Conservation (phyloP, 768 basidiomycete species). For the Termitomyces sp. region DNA sequence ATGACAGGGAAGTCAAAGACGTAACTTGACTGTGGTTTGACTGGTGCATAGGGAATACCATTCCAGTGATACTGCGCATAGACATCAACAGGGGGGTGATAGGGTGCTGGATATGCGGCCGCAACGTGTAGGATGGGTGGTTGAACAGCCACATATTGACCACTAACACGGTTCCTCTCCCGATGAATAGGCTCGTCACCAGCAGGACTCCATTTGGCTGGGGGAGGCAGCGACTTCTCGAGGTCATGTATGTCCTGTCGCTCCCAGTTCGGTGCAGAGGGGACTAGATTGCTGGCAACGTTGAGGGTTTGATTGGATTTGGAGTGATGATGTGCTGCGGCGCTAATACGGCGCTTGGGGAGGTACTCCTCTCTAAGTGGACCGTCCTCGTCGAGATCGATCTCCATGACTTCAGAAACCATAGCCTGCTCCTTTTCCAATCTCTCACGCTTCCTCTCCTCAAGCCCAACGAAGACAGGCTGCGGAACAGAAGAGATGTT, state of each 20-base stretch:
- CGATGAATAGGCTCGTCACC: conserved; percentile 74
- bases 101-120: conserved; percentile 32
- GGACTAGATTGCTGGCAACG: conserved; percentile 6
- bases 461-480: conserved; percentile 71
- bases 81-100: conserved; percentile 30
- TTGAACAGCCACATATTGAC: conserved; percentile 65
- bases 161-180: conserved; percentile 45
- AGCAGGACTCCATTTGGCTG: conserved; percentile 78
- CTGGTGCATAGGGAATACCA: conserved; percentile 28
- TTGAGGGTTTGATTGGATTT: conserved; percentile 9
- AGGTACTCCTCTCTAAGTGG: conserved; percentile 80
- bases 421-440: conserved; percentile 39
- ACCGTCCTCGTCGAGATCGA: conserved; percentile 81
- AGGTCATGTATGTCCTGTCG: conserved; percentile 10
- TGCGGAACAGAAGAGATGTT: conserved; percentile 38
- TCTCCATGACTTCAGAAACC: conserved; percentile 55
- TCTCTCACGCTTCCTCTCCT: conserved; percentile 56
- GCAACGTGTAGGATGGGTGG: conserved; percentile 39
- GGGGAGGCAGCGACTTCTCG: conserved; percentile 53
- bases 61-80: conserved; percentile 39
- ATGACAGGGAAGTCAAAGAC: conserved; percentile 32
- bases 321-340: conserved; percentile 21
- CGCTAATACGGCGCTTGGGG: conserved; percentile 60
- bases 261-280: conserved; percentile 14
- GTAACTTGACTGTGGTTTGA: conserved; percentile 37